Evolutionary conservation across 495 filamentous ascomycete genomes (phyloP).

Genomic region (Xylaria castorea): DNA sequence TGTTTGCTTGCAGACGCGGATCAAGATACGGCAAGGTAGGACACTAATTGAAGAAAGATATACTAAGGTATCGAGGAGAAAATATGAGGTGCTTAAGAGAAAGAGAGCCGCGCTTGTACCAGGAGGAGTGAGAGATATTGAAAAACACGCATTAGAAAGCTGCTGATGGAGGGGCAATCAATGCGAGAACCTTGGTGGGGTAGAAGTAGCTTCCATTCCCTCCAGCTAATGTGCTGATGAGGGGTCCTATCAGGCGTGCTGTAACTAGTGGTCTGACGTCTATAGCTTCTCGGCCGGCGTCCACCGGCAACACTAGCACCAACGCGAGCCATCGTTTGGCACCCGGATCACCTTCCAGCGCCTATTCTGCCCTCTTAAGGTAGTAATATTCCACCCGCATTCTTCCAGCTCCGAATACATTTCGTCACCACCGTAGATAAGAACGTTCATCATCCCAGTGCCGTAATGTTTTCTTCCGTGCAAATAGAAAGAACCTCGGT

Average conservation of each 20-base stretch:
- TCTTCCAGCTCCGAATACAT: slow-evolving; percentile 15
- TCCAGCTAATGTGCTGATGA: slow-evolving; percentile 9
- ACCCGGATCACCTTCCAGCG: neutral
- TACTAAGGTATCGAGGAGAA: neutral
- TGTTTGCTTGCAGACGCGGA: slow-evolving; percentile 52
- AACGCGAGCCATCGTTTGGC: neutral
- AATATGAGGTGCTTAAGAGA: slow-evolving; percentile 9
- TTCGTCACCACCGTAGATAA: slow-evolving; percentile 11
- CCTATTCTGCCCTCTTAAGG: neutral
- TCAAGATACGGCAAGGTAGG: neutral
- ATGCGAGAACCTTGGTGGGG: slow-evolving; percentile 20
- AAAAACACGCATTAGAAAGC: slow-evolving; percentile 26
- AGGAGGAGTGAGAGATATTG: slow-evolving; percentile 13
- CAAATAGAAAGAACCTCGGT: slow-evolving; percentile 12
- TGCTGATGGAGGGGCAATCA: slow-evolving; percentile 28
- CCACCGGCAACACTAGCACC: neutral
- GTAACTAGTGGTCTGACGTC: slow-evolving; percentile 15
- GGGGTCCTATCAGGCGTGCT: neutral
- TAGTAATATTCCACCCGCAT: neutral
- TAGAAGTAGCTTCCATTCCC: neutral
- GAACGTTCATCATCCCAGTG: neutral
- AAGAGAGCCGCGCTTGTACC: slow-evolving; percentile 8
- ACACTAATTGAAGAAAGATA: slow-evolving; percentile 9
- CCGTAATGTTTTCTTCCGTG: slow-evolving; percentile 21
- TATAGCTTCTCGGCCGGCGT: slow-evolving; percentile 10